phyloP scores from a whole-genome alignment of 805 yeast species.

The Candida montana region DNA sequence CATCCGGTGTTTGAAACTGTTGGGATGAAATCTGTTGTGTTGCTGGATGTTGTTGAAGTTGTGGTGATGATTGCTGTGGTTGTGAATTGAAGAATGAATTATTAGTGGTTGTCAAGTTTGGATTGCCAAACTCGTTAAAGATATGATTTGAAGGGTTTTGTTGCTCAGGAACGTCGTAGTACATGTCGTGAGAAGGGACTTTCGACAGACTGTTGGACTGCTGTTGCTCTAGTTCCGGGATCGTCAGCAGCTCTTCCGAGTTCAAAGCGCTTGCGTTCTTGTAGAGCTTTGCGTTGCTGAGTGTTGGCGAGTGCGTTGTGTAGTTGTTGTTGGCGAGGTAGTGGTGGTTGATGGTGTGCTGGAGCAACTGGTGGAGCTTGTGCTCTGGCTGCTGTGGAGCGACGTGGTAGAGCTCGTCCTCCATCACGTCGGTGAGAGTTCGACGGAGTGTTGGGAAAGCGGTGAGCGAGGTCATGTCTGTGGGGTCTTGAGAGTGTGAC shows the following conservation, averaged over 20 bases:
- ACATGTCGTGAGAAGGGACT: slow-evolving; percentile 18
- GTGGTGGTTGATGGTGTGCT: slow-evolving; percentile 1
- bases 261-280: slow-evolving; percentile 20
- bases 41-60: neutral
- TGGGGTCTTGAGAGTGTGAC: neutral
- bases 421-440: slow-evolving; percentile 52
- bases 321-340: neutral
- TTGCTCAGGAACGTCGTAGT: slow-evolving; percentile 22
- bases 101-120: slow-evolving; percentile 23
- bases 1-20: neutral
- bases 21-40: neutral
- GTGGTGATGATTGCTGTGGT: slow-evolving; percentile 2
- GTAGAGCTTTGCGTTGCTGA: slow-evolving; percentile 14
- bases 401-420: slow-evolving; percentile 49
- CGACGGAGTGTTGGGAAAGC: slow-evolving; percentile 44
- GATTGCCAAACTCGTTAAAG: slow-evolving; percentile 24
- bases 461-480: slow-evolving; percentile 44
- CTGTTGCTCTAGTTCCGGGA: slow-evolving; percentile 14
- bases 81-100: slow-evolving; percentile 7
- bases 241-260: slow-evolving; percentile 22
- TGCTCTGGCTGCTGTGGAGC: slow-evolving; percentile 5
- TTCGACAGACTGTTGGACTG: slow-evolving; percentile 6
- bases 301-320: slow-evolving; percentile 8
- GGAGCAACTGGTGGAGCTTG: slow-evolving; percentile 5
- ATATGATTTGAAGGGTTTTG: slow-evolving; percentile 8